Evolutionary conservation across 2,329 filamentous ascomycete genomes (phyloP).

Genomic region (Phoma sp.): DNA sequence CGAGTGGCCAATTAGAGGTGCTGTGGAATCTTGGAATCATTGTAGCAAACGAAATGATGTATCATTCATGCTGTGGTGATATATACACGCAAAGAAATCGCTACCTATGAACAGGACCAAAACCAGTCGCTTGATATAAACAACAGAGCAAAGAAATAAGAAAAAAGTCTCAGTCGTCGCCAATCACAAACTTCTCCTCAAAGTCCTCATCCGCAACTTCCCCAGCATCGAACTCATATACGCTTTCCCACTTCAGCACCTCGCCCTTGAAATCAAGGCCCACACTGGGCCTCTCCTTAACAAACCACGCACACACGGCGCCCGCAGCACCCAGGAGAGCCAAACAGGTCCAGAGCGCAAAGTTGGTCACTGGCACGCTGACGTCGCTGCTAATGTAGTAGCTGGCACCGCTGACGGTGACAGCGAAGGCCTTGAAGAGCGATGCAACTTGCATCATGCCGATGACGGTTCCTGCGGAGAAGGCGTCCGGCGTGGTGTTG

Average conservation of each 20-base stretch:
- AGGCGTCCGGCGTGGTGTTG: conserved; percentile 55
- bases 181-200: conserved; percentile 9
- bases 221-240: conserved; percentile 51
- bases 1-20: too few species aligned
- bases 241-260: conserved; percentile 54
- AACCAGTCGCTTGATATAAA: conserved; percentile 4
- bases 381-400: conserved; percentile 54
- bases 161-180: conserved; percentile 4
- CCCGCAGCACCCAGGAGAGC: conserved; percentile 50
- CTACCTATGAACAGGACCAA: background rate
- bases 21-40: background rate
- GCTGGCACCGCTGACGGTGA: conserved; percentile 53
- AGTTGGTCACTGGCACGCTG: conserved; percentile 52
- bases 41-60: background rate
- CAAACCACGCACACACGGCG: conserved; percentile 53
- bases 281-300: conserved; percentile 53
- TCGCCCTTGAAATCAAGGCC: conserved; percentile 52
- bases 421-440: conserved; percentile 55
- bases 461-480: conserved; percentile 54
- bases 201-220: conserved; percentile 23
- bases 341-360: conserved; percentile 53
- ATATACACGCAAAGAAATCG: conserved; percentile 5
- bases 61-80: conserved; percentile 5
- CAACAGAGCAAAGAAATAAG: background rate
- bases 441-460: conserved; percentile 56